Percentiles rank a stretch among this genome's conserved stretches.
Evolutionary conservation across 179 eudicot species (phyloP).

Genomic region (Beta corolliflora): DNA sequence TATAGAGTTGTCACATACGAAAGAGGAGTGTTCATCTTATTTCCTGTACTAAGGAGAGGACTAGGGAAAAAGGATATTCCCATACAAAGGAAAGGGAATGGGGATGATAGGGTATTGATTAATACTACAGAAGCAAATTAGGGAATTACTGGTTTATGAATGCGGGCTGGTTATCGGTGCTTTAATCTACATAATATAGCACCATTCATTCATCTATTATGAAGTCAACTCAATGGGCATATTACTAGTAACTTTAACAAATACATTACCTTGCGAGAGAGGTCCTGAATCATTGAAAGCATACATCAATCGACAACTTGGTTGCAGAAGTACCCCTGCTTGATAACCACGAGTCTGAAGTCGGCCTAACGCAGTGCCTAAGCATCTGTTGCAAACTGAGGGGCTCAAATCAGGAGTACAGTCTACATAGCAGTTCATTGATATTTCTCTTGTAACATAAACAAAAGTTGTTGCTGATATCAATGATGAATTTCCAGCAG

Average conservation of each 20-base stretch:
- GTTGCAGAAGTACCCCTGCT: constrained; percentile 19
- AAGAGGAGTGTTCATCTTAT: background rate
- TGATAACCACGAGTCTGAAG: background rate
- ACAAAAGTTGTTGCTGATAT: constrained; percentile 9
- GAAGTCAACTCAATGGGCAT: background rate
- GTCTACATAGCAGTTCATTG: constrained; percentile 17
- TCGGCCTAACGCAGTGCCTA: constrained; percentile 9
- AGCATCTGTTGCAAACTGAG: too few relatives aligned
- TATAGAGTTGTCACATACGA: background rate
- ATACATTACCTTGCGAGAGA: constrained; percentile 10
- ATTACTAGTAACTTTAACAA: background rate
- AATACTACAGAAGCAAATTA: background rate
- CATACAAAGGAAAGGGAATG: background rate
- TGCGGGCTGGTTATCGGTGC: background rate
- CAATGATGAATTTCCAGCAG: constrained; percentile 3
- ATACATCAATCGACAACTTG: constrained; percentile 26
- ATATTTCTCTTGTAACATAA: constrained; percentile 8
- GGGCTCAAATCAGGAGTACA: constrained; percentile 26
- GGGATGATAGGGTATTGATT: background rate
- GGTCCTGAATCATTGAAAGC: background rate
- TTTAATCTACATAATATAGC: background rate
- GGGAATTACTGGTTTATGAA: background rate
- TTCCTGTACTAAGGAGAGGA: background rate
- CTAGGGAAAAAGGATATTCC: background rate
- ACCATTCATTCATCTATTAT: background rate